Base-by-base conservation (phyloP, 1,139 yeast species). In the Candida gigantensis region DNA sequence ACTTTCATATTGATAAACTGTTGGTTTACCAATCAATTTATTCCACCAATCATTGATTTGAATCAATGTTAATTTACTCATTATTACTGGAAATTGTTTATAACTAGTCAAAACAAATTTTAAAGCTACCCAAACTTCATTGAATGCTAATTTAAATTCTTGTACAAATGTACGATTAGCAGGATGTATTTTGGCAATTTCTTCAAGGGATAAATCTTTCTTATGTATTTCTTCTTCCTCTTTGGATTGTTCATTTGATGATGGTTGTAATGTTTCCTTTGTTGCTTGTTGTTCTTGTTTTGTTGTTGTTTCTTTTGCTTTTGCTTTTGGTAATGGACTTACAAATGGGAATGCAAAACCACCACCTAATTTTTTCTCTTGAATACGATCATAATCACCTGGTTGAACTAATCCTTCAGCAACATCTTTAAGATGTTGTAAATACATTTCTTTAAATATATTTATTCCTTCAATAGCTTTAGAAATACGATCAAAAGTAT, bases 401-500 rank as follows among this genome's bases (percentile, higher is more conserved):
- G 68, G 71, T 43, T 65, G 62, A 37, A 65, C 70, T 26, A 53
- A 44, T 1, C 76, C 76, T 16, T 55, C 57, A 25, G 56, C 58
- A 12, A 71, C 75, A 41, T 68, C 72, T 25, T 65, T 62, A 43
- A 69, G 56, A 45, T 71, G 76, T 16, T 63, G 48, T 41, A 62
- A 46, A 57, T 78, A 82, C 65, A 81, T 58, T 20, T 52, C 50
- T 53, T 84, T 82, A 67, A 90, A 92, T 45, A 77, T 76, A 45
- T 77, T 77, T 34, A 90, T 81, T 21, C 95, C 80, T 43, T 74
- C 78, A 28, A 92, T 71, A 24, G 96, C 85, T 63, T 87, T 88
- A 9, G 96, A 84, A 43, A 92, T 71, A 50, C 97, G 78, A 54
- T 90, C 96, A 61, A 88, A 88, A 1, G 97, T 92, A 62, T 92